Percentiles rank a stretch among this genome's conserved stretches.
phyloP scores from a whole-genome alignment of 2,329 filamentous ascomycete genomes.

The Curvularia lunata region DNA sequence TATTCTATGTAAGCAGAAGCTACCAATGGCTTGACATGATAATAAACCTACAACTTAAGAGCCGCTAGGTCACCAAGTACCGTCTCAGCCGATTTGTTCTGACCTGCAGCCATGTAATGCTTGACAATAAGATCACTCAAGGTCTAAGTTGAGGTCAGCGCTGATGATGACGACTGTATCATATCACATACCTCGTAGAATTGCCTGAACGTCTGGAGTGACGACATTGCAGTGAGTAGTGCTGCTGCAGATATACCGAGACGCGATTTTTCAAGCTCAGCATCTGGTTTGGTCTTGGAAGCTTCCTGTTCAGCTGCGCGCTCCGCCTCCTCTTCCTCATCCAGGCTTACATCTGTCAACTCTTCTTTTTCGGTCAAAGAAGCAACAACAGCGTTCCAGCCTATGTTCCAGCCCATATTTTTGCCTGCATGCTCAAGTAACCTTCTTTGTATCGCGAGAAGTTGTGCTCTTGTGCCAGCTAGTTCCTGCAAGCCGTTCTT shows the following conservation, averaged over 20 bases:
- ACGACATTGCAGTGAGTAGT: conserved; percentile 44
- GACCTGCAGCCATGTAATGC: conserved; percentile 80
- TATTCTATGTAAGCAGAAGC: conserved; percentile 18
- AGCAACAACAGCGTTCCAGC: conserved; percentile 64
- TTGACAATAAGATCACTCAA: conserved; percentile 85
- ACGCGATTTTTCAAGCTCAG: conserved; percentile 19
- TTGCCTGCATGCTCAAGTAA: conserved; percentile 77
- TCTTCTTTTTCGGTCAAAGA: conserved; percentile 33
- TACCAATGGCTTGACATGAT: background rate
- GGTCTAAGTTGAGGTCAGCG: conserved; percentile 66
- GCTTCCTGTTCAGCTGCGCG: conserved; percentile 11
- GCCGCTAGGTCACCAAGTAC: conserved; percentile 85
- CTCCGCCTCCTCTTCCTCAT: conserved; percentile 31
- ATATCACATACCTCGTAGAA: conserved; percentile 47
- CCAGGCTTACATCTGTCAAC: conserved; percentile 49
- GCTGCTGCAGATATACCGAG: conserved; percentile 39
- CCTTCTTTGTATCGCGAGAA: conserved; percentile 80
- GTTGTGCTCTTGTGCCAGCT: conserved; percentile 80
- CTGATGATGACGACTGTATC: background rate
- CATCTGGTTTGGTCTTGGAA: conserved; percentile 1
- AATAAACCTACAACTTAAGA: conserved; percentile 67
- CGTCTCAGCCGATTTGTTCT: conserved; percentile 76
- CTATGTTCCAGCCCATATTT: conserved; percentile 75
- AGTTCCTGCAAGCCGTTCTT: conserved; percentile 77
- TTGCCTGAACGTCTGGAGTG: conserved; percentile 49